phyloP scores from a whole-genome alignment of 176 grass and related monocot species.

The Tillandsia leiboldiana region DNA sequence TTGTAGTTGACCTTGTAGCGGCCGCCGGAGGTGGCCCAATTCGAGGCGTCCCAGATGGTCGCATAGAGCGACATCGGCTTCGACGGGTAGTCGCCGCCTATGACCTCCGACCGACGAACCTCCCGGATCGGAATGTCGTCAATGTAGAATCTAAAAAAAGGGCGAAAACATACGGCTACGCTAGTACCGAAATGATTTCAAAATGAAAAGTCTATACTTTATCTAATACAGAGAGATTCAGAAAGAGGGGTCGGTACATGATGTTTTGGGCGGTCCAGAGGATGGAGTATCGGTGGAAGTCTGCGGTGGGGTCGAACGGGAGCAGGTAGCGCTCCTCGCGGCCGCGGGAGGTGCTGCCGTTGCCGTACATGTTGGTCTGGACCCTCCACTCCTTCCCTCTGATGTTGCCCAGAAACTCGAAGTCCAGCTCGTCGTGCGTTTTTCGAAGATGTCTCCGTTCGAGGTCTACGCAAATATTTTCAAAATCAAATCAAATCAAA shows the following conservation, averaged over 20 bases:
- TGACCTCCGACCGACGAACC: conserved; percentile 28
- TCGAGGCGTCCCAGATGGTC: conserved; percentile 87
- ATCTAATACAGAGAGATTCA: background rate
- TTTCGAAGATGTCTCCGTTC: conserved; percentile 73
- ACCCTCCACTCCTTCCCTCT: conserved; percentile 62
- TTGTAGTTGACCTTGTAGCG: conserved; percentile 64
- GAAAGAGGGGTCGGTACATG: conserved; percentile 11
- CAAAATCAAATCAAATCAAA: background rate
- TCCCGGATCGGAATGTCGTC: conserved; percentile 71
- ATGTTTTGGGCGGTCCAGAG: conserved; percentile 43
- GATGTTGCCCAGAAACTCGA: conserved; percentile 88
- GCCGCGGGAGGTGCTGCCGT: conserved; percentile 60
- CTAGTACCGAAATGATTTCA: background rate
- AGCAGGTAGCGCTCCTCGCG: conserved; percentile 77
- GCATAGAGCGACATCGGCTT: conserved; percentile 90
- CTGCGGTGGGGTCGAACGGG: conserved; percentile 71
- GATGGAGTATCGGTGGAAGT: conserved; percentile 94
- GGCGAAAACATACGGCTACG: no score
- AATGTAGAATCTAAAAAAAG: conserved; percentile 42
- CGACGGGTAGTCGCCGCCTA: conserved; percentile 60
- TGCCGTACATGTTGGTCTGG: conserved; percentile 87
- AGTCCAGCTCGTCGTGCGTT: conserved; percentile 84
- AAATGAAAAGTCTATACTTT: no score
- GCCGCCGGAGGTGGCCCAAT: conserved; percentile 66
- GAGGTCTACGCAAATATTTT: conserved; percentile 31